phyloP scores from a whole-genome alignment of 257 asterid species.

The Leonotis leonurus region DNA sequence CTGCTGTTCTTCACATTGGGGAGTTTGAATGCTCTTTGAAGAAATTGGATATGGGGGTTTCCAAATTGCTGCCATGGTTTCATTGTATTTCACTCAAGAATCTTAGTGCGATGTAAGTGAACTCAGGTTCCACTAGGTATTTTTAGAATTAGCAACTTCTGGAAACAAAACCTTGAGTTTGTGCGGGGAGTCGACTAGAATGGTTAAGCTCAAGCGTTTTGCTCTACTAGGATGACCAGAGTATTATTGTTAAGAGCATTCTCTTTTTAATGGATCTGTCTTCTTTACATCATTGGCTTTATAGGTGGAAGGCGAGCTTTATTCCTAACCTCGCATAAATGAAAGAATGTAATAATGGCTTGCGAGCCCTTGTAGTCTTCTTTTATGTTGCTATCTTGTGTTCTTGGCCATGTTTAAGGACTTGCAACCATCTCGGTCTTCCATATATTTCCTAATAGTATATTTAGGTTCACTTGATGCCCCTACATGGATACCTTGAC shows the following conservation, averaged over 20 bases:
- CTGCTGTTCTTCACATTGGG: background rate
- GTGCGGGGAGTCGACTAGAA: background rate
- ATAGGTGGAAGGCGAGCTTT: background rate
- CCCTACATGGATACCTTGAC: background rate
- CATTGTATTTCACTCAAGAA: background rate
- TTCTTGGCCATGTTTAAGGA: background rate
- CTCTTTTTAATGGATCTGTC: background rate
- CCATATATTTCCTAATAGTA: background rate
- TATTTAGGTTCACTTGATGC: background rate
- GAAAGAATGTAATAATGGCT: background rate
- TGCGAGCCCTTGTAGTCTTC: background rate
- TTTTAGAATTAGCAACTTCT: background rate
- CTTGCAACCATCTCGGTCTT: background rate
- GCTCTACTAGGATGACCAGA: background rate
- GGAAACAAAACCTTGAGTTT: background rate
- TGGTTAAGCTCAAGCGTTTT: background rate
- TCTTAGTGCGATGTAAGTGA: background rate
- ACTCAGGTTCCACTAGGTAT: background rate
- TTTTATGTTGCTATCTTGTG: background rate
- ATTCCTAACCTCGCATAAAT: background rate
- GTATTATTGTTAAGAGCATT: background rate
- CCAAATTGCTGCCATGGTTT: background rate
- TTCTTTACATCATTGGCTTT: background rate
- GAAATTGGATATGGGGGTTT: constrained; percentile 2
- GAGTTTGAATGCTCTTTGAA: background rate